These are phyloP conservation scores for Trichoderma reesei DNA, from an alignment of 495 filamentous ascomycete species.

Conservation along the genomic window DNA sequence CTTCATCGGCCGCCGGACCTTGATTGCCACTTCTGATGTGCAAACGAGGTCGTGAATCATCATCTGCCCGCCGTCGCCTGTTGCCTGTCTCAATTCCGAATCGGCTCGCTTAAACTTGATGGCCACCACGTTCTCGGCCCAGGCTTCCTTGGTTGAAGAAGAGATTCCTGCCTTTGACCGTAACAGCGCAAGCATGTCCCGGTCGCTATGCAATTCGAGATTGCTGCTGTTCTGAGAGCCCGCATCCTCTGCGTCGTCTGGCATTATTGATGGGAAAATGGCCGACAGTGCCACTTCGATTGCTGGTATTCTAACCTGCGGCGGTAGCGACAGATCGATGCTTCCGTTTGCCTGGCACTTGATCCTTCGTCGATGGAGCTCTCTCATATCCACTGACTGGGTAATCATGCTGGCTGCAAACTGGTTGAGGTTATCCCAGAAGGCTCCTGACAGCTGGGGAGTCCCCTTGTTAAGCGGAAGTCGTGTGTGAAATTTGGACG, in stretches of 20 bases:
- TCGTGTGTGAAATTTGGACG: constrained; percentile 17
- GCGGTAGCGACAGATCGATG: constrained; percentile 19
- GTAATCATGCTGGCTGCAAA: constrained; percentile 33
- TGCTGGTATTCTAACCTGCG: constrained; percentile 31
- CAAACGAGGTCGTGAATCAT: constrained; percentile 11
- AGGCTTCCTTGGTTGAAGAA: constrained; percentile 16
- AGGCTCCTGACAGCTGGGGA: constrained; percentile 25
- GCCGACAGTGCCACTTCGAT: constrained; percentile 35
- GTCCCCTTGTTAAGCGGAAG: constrained; percentile 28
- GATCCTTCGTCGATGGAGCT: constrained; percentile 30
- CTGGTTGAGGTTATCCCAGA: constrained; percentile 31
- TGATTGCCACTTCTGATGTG: background rate
- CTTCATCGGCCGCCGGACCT: constrained; percentile 23
- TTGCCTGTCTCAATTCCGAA: constrained; percentile 15
- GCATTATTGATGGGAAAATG: constrained; percentile 23
- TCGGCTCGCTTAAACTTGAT: constrained; percentile 42
- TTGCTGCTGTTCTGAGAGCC: background rate
- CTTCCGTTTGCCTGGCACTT: constrained; percentile 19
- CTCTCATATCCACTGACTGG: constrained; percentile 33
- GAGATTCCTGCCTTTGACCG: background rate
- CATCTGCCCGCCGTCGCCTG: constrained; percentile 15
- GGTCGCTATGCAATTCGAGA: background rate
- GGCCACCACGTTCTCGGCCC: constrained; percentile 46
- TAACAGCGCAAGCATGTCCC: background rate
- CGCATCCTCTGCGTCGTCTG: background rate